phyloP scores from a whole-genome alignment of 768 basidiomycete genomes.

The Gymnopilus dilepis region DNA sequence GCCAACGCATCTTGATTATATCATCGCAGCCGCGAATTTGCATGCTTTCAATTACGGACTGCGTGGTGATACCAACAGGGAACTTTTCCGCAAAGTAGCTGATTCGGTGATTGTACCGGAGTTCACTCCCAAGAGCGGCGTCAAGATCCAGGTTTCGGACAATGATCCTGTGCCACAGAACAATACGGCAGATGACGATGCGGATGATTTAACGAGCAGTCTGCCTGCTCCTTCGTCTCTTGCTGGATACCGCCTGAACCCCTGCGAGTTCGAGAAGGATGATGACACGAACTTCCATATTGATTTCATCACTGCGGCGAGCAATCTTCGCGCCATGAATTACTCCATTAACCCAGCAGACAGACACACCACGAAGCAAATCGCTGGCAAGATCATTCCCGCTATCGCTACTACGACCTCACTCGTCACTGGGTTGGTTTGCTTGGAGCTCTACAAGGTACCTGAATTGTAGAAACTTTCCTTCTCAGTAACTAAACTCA shows the following conservation, averaged over 20 bases:
- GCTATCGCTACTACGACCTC: constrained; percentile 99
- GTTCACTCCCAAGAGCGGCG: constrained; percentile 91
- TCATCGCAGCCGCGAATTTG: constrained; percentile 93
- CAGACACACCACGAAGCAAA: constrained; percentile 93
- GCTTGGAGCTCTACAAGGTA: constrained; percentile 97
- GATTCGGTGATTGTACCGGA: constrained; percentile 86
- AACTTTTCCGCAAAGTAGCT: constrained; percentile 82
- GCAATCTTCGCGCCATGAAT: constrained; percentile 94
- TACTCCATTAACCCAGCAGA: constrained; percentile 89
- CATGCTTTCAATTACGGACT: constrained; percentile 99
- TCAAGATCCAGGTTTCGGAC: constrained; percentile 93
- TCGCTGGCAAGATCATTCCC: constrained; percentile 98
- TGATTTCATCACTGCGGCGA: constrained; percentile 97
- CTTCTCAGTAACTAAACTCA: background rate
- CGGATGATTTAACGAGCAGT: constrained; percentile 61
- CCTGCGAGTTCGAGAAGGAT: constrained; percentile 99
- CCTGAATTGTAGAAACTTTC: background rate
- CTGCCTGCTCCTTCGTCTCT: constrained; percentile 90
- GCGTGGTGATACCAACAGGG: constrained; percentile 82
- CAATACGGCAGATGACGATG: constrained; percentile 52
- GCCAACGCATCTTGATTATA: constrained; percentile 86
- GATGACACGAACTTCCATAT: constrained; percentile 98
- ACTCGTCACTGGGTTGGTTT: constrained; percentile 93
- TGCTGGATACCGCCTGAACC: constrained; percentile 93
- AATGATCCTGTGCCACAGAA: constrained; percentile 81